Evolutionary conservation across 257 asterid genomes (phyloP).

Genomic region (Leonotis leonurus): DNA sequence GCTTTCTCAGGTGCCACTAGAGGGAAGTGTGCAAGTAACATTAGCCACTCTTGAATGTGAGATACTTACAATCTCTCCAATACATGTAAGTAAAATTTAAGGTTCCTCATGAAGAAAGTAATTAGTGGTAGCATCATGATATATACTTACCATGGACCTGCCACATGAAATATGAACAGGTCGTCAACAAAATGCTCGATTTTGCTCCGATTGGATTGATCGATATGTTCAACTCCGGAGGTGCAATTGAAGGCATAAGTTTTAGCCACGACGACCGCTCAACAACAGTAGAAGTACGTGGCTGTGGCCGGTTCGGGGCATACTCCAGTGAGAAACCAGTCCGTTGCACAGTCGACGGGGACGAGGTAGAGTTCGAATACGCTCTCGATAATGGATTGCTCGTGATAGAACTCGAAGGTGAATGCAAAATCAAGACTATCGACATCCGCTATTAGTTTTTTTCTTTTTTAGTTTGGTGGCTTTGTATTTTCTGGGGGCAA

Average conservation of each 20-base stretch:
- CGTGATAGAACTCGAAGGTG: conserved; percentile 31
- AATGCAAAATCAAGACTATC: conserved; percentile 24
- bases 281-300: conserved; percentile 21
- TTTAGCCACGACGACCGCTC: not conserved
- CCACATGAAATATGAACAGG: conserved; percentile 17
- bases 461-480: not conserved
- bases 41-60: conserved; percentile 33
- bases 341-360: conserved; percentile 27
- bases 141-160: not conserved
- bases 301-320: conserved; percentile 53
- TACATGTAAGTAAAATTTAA: conserved; percentile 27
- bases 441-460: conserved; percentile 18
- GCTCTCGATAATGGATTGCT: conserved; percentile 27
- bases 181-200: conserved; percentile 9
- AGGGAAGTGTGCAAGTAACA: conserved; percentile 22
- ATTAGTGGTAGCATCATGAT: not conserved
- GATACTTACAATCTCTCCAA: conserved; percentile 34
- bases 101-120: not conserved
- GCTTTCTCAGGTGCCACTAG: conserved; percentile 25
- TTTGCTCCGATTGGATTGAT: conserved; percentile 45
- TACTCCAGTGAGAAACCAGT: conserved; percentile 40
- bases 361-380: conserved; percentile 22
- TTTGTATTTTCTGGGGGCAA: not conserved
- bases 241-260: conserved; percentile 27
- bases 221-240: conserved; percentile 55